Evolutionary conservation across 371 early-diverging fungal genomes (phyloP), one percentile per base, ranked within the genome.

Genomic region (Rhizomucor miehei): DNA sequence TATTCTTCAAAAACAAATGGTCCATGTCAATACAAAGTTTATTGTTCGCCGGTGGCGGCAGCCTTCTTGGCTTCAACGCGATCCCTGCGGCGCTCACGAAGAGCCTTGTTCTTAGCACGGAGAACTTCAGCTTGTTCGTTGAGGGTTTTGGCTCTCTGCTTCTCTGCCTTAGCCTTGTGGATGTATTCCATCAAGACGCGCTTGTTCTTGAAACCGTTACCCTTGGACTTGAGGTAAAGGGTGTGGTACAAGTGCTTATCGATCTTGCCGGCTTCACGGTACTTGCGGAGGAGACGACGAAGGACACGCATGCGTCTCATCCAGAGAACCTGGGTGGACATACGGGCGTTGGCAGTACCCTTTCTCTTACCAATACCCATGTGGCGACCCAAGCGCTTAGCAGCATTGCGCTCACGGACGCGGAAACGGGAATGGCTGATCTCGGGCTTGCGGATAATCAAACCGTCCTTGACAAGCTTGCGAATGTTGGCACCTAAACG

Each of bases 121-220:
- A 94, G 96, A 58, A 98, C 99, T 77, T 93, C 95, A 59, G 99
- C 98, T 85, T 99, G 99, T 80, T 97, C 98, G 68, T 86, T 88
- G 58, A 98, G 82, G 61, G 91, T 76, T 89, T 93, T 94, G 65
- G 91, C 84, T 81, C 99, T 92, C 66, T 88, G 82, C 82, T 97
- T 93, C 83, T 99, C 99, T 53, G 97, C 98, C 94, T 99, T 99
- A 70, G 95, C 97, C 89, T 97, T 98, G 87, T 95, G 93, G 82
- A 99, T 99, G 87, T 90, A 89, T 85, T 99, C 99, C 92, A 96
- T 96, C 65, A 99, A 81, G 69, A 97, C 96, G 75, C 97, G 94
- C 91, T 96, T 96, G 96, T 97, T 99, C 95, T 99, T 99, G 91
- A 99, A 99, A 63, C 95, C 93, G 85, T 98, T 99, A 92, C 99